phyloP scores from a whole-genome alignment of 306 rosid genomes.

The Cicer arietinum region DNA sequence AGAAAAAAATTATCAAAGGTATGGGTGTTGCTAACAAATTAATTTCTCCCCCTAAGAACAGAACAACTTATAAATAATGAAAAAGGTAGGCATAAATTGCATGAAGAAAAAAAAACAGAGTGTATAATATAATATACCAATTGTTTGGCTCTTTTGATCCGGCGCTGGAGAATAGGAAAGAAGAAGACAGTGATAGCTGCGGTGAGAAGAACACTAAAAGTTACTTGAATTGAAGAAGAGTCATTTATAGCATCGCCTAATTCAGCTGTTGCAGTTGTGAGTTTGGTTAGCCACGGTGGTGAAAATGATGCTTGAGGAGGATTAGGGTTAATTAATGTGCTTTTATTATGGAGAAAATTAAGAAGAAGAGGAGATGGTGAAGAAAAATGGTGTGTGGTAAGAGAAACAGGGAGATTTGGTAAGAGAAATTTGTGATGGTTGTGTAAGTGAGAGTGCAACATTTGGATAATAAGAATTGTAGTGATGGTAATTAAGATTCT shows the following conservation, averaged over 20 bases:
- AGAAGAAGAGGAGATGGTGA: not conserved
- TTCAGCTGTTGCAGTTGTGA: slow-evolving; percentile 41
- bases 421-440: not conserved
- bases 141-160: slow-evolving; percentile 67
- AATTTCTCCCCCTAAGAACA: no score
- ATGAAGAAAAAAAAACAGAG: not conserved
- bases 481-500: not conserved
- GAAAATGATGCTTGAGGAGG: slow-evolving; percentile 34
- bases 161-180: slow-evolving; percentile 70
- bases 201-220: slow-evolving; percentile 67
- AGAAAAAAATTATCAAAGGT: no score
- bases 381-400: not conserved
- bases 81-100: not conserved
- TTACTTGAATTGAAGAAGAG: slow-evolving; percentile 61
- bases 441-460: slow-evolving; percentile 13
- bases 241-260: slow-evolving; percentile 58
- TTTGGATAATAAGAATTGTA: not conserved
- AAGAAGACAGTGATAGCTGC: slow-evolving; percentile 65
- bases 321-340: not conserved
- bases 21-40: no score
- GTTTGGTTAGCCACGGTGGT: slow-evolving; percentile 48
- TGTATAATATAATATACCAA: slow-evolving; percentile 54
- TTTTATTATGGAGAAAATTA: not conserved
- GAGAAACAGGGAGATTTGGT: slow-evolving; percentile 1
- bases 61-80: no score